Base-by-base conservation (phyloP, 371 early-diverging fungal genomes). In the Chytridium lagenaria region DNA sequence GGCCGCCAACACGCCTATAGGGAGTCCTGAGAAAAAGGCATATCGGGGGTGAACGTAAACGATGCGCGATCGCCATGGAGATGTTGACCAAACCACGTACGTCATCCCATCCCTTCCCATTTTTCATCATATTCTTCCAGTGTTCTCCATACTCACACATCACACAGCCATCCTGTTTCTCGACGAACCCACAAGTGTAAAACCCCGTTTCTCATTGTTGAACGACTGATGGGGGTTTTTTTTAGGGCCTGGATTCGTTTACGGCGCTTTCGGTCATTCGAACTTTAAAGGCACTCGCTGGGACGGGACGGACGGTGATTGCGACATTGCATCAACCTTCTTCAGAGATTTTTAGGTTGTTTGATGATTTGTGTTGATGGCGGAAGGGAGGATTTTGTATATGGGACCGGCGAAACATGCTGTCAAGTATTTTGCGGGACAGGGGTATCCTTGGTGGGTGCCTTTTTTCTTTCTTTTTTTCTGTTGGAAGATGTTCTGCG, bases 21-120 rank as follows among this genome's bases (percentile, higher is more conserved):
- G 96, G n/a, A 57, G 55, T 22, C 3, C 51, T 28, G 39, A 22
- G 7, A 49, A 88, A 93, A 57, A 94, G 94, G 15, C 87, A 95
- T 19, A 92, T 91, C n/a, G 97, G 97, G 28, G 98, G 98, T 59
- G 96, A 97, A 73, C 50, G 71, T 15, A 75, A 70, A 36, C 64
- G 81, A 89, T 70, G 92, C 92, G 81, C 89, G 92, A 77, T 73
- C 19, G 78, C 80, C 22, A 78, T 84, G 34, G 84, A 76, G 37
- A 78, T 78, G 66, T 77, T 78, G 16, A 66, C 49, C 23, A 10
- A 16, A 28, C 67, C 38, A 31, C 15, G 37, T 37, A 63, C 10
- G 37, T 63, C 23, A 31, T 12, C 19, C 2, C 19, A 63, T 12
- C 12, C n/a, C n/a, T n/a, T n/a, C n/a, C n/a, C n/a, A n/a, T n/a